These are phyloP conservation scores for Debaryomyces singareniensis DNA, from an alignment of 1,139 yeast genomes.

Conservation along the genomic window DNA sequence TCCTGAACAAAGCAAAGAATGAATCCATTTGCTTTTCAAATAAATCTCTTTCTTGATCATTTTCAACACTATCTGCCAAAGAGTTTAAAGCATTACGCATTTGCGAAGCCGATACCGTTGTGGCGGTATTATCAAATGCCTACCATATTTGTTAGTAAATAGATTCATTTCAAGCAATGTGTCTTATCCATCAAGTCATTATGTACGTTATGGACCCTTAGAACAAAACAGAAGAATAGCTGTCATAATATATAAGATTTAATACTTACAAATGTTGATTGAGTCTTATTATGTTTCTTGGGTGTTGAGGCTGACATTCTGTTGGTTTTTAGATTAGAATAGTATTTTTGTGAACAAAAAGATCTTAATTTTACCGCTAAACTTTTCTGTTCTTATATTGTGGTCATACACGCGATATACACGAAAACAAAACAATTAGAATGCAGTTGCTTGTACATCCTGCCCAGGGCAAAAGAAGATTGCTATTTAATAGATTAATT, in stretches of 20 bases:
- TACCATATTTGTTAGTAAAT: slow-evolving; percentile 25
- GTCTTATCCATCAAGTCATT: neutral
- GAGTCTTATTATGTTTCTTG: slow-evolving; percentile 70
- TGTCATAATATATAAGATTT: neutral
- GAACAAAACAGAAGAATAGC: neutral
- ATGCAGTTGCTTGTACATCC: no score
- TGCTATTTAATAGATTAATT: no score
- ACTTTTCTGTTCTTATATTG: neutral
- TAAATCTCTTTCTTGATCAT: slow-evolving; percentile 47
- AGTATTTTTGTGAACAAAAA: neutral
- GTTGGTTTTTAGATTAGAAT: neutral
- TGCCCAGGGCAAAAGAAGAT: no score
- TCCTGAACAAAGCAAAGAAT: slow-evolving; percentile 86
- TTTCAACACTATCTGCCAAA: slow-evolving; percentile 73
- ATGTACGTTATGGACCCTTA: no score
- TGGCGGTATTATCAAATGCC: slow-evolving; percentile 94
- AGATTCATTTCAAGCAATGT: neutral
- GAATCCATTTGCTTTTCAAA: slow-evolving; percentile 94
- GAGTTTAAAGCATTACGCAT: slow-evolving; percentile 95
- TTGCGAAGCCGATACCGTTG: slow-evolving; percentile 94
- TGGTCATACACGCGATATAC: slow-evolving; percentile 1
- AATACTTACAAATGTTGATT: slow-evolving; percentile 54
- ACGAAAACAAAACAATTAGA: no score
- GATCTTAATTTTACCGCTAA: neutral
- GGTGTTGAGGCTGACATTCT: slow-evolving; percentile 7